Percentiles rank a stretch among this genome's conserved stretches.
Conservation (phyloP, 176 grass and related monocot genomes). For the Coix lacrymajobi region DNA sequence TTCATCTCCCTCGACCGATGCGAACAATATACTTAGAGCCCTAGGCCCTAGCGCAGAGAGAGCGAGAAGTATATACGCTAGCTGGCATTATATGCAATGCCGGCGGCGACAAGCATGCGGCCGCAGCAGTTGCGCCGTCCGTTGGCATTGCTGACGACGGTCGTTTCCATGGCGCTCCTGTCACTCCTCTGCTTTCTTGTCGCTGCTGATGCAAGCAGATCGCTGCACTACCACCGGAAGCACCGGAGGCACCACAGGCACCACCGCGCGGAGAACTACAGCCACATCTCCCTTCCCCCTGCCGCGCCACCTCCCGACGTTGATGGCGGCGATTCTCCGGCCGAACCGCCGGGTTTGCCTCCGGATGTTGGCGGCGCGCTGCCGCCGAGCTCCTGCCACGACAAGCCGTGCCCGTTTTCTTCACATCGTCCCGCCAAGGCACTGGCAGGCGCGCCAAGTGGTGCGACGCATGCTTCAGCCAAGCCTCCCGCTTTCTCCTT, state of each 20-base stretch:
- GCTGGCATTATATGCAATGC: not conserved
- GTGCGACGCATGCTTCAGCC: not conserved
- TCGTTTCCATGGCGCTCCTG: not conserved
- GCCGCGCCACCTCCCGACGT: not conserved
- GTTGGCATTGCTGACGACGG: not conserved
- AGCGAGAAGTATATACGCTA: too few relatives aligned
- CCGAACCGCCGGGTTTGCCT: not conserved
- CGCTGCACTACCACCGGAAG: constrained; percentile 42
- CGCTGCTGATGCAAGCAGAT: constrained; percentile 15
- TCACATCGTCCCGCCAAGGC: too few relatives aligned
- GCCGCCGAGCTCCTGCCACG: not conserved
- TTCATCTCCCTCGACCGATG: not conserved
- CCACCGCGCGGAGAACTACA: not conserved
- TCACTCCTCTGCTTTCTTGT: not conserved
- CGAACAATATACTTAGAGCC: not conserved
- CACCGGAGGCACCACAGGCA: constrained; percentile 17
- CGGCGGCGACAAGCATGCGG: not conserved
- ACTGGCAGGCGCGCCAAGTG: not conserved
- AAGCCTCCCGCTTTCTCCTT: not conserved
- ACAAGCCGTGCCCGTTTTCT: not conserved
- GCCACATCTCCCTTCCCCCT: constrained; percentile 53
- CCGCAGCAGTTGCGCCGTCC: not conserved
- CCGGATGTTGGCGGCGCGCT: not conserved
- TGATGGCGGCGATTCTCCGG: not conserved
- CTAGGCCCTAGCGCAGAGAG: too few relatives aligned